Evolutionary conservation across 108 stramenopile genomes (phyloP), one percentile per base, ranked within the genome.

Genomic region (Hondaea fermentalgiana): DNA sequence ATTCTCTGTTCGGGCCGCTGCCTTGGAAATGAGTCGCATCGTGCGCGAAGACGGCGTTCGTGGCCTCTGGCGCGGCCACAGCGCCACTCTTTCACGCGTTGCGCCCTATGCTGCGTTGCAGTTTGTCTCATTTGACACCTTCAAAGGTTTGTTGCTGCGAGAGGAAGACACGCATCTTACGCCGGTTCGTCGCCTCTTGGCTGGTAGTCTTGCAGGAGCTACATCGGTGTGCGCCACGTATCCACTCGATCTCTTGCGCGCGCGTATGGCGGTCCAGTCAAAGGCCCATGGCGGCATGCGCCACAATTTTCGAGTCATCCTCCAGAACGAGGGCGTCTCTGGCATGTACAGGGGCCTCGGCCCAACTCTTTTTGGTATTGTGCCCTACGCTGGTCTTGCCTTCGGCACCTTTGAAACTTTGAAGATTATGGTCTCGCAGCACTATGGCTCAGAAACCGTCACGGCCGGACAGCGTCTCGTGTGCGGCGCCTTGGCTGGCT

Each of bases 101-200:
- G 96, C 97, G 94, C 98, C 98, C 14, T 99, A 99, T 89, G 93
- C 95, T 28, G 98, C 97, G 28, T 96, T 98, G 89, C 98, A 99
- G 91, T 98, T 99, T 89, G 97, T 97, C 96, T 95, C 97, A 14
- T 98, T 97, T 92, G 98, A 99, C 90, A 88, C 92, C 44, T 94
- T 95, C 72, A 98, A 97, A 90, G 88, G 89, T 4, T 60, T 88
- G 87, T n/a, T 91, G 72, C 87, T 94, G 95, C 60, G 64, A 95
- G 72, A 88, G 87, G 6, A 51, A 12, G 44, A 59, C 58, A 88
- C 58, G 42, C 94, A 95, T 44, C 88, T 99, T 45, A 94, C 97
- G 35, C 96, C 97, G 55, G 17, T 94, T n/a, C 97, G 98, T 87
- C 94, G 93, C 72, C 88, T 97, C 42, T 49, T 96, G 44, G 91